phyloP scores from a whole-genome alignment of 305 asterid species.

The Fraxinus greggii region DNA sequence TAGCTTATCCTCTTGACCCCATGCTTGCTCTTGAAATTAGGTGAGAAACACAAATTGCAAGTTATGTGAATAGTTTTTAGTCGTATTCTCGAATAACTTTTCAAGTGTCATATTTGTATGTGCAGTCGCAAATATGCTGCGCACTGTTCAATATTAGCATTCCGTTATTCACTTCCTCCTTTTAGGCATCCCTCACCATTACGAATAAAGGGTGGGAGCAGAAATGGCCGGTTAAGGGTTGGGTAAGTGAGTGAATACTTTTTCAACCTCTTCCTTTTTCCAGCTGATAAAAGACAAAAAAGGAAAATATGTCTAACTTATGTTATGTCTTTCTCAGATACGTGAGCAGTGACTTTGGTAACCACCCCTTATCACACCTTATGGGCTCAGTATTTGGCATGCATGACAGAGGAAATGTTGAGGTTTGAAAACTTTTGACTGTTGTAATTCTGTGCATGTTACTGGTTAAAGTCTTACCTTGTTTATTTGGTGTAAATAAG shows the following conservation, averaged over 20 bases:
- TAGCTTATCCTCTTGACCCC: slow-evolving; percentile 98
- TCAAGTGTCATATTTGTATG: slow-evolving; percentile 17
- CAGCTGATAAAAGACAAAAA: background rate
- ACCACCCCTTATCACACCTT: slow-evolving; percentile 95
- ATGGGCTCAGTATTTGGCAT: slow-evolving; percentile 98
- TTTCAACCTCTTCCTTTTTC: slow-evolving; percentile 7
- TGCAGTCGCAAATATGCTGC: slow-evolving; percentile 92
- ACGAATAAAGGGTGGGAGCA: slow-evolving; percentile 60
- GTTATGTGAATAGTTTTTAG: background rate
- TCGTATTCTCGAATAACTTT: background rate
- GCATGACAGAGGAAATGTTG: slow-evolving; percentile 79
- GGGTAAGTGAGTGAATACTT: slow-evolving; percentile 54
- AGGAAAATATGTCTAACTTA: slow-evolving; percentile 1
- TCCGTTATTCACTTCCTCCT: slow-evolving; percentile 84
- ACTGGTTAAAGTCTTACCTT: background rate
- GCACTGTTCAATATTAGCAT: slow-evolving; percentile 83
- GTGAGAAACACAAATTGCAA: slow-evolving; percentile 33
- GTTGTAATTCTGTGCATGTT: background rate
- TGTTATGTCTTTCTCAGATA: slow-evolving; percentile 46
- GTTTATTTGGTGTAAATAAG: slow-evolving; percentile 20
- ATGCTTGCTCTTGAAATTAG: slow-evolving; percentile 92
- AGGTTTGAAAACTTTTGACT: slow-evolving; percentile 49
- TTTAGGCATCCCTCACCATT: slow-evolving; percentile 79
- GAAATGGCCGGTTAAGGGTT: slow-evolving; percentile 67
- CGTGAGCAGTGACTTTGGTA: slow-evolving; percentile 98